These are phyloP conservation scores for Ceratorhiza oryzae-sativae DNA, from an alignment of 1,284 basidiomycete species.

Conservation along the genomic window DNA sequence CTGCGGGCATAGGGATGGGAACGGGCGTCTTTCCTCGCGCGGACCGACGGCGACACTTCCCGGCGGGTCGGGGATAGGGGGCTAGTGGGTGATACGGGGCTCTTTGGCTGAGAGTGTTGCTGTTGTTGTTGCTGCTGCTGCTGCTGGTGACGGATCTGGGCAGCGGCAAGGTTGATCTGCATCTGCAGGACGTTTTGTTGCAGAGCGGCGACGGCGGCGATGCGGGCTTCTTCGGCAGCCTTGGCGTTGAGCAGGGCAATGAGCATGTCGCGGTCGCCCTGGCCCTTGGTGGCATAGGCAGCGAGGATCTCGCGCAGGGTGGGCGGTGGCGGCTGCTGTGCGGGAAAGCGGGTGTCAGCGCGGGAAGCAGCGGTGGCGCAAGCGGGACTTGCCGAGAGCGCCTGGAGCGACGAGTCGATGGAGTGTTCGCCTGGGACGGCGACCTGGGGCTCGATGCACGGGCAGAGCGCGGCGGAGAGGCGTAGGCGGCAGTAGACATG, in stretches of 20 bases:
- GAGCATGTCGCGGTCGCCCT: constrained; percentile 88
- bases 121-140: background rate
- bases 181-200: constrained; percentile 73
- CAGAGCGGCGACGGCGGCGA: constrained; percentile 70
- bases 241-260: constrained; percentile 89
- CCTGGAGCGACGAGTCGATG: constrained; percentile 10
- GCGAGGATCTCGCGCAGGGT: constrained; percentile 81
- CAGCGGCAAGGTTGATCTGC: constrained; percentile 48
- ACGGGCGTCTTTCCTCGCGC: background rate
- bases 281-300: constrained; percentile 81
- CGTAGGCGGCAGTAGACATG: constrained; percentile 31
- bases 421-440: constrained; percentile 3
- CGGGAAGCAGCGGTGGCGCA: background rate
- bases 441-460: constrained; percentile 4
- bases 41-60: background rate
- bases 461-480: constrained; percentile 29
- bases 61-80: background rate
- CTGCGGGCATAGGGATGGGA: constrained; percentile 22
- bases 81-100: constrained; percentile 12
- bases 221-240: constrained; percentile 83
- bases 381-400: constrained; percentile 7
- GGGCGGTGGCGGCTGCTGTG: constrained; percentile 69
- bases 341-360: background rate
- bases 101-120: background rate
- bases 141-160: constrained; percentile 10